phyloP scores from a whole-genome alignment of 306 rosid genomes.

The Casuarina cunninghamiana region DNA sequence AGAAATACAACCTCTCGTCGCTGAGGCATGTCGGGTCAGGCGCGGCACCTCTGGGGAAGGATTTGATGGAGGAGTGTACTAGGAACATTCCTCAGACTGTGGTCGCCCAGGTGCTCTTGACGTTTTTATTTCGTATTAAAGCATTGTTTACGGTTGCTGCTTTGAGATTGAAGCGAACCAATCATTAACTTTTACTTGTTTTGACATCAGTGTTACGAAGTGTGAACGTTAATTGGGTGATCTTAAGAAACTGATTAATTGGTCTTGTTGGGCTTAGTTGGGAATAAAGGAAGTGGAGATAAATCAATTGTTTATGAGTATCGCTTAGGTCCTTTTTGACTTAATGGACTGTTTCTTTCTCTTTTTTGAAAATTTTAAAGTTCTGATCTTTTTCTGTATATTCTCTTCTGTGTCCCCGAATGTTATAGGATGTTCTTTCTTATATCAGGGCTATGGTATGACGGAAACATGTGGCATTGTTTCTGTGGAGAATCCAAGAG shows the following conservation, averaged over 20 bases:
- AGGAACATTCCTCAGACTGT: constrained; percentile 48
- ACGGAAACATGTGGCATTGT: constrained; percentile 84
- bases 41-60: constrained; percentile 88
- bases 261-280: no score
- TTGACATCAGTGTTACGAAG: no score
- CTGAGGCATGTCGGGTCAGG: constrained; percentile 68
- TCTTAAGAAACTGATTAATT: no score
- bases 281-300: neutral
- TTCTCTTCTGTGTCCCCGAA: neutral
- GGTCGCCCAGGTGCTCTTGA: constrained; percentile 51
- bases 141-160: neutral
- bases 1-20: constrained; percentile 63
- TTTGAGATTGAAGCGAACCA: neutral
- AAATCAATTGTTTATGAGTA: no score
- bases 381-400: no score
- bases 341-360: no score
- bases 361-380: no score
- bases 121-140: neutral
- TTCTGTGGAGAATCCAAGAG: constrained; percentile 47
- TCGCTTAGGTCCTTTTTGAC: no score
- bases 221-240: no score
- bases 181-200: no score
- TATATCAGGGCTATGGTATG: constrained; percentile 84
- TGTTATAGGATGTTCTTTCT: constrained; percentile 9
- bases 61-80: constrained; percentile 70